Percentiles rank a stretch among this genome's conserved stretches.
Evolutionary conservation across 1,284 basidiomycete species (phyloP).

Genomic region (Somion occarium): DNA sequence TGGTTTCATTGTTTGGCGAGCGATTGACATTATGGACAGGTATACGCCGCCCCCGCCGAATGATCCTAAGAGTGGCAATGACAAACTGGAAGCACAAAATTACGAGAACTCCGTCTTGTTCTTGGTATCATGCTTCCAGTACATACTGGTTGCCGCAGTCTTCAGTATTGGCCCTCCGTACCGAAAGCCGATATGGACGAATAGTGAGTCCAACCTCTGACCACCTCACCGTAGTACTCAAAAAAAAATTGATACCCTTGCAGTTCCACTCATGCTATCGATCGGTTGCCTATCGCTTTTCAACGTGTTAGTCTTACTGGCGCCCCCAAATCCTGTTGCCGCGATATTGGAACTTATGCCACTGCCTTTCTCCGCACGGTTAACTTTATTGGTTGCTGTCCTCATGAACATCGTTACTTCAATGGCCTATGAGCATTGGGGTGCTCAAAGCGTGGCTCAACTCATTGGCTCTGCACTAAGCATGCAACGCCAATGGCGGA

Average conservation of each 20-base stretch:
- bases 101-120: constrained; percentile 94
- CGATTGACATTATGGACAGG: constrained; percentile 32
- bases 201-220: constrained; percentile 46
- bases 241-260: no score
- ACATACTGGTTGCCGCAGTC: constrained; percentile 93
- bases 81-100: constrained; percentile 86
- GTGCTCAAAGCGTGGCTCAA: constrained; percentile 54
- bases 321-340: constrained; percentile 60
- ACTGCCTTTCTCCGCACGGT: constrained; percentile 68
- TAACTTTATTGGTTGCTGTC: constrained; percentile 68
- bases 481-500: constrained; percentile 42
- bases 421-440: constrained; percentile 80
- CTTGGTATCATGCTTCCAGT: constrained; percentile 96
- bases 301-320: constrained; percentile 72
- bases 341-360: constrained; percentile 76
- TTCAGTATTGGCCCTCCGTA: constrained; percentile 99
- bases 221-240: no score
- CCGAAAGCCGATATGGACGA: constrained; percentile 92
- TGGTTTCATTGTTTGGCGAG: neutral
- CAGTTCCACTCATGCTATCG: constrained; percentile 77
- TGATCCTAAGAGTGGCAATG: constrained; percentile 49
- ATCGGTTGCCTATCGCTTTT: constrained; percentile 64
- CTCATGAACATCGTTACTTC: constrained; percentile 72
- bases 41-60: constrained; percentile 54
- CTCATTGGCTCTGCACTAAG: constrained; percentile 46